Evolutionary conservation across 345 rosid genomes (phyloP), one percentile per base, ranked within the genome.

Genomic region (Populus ilicifolia): DNA sequence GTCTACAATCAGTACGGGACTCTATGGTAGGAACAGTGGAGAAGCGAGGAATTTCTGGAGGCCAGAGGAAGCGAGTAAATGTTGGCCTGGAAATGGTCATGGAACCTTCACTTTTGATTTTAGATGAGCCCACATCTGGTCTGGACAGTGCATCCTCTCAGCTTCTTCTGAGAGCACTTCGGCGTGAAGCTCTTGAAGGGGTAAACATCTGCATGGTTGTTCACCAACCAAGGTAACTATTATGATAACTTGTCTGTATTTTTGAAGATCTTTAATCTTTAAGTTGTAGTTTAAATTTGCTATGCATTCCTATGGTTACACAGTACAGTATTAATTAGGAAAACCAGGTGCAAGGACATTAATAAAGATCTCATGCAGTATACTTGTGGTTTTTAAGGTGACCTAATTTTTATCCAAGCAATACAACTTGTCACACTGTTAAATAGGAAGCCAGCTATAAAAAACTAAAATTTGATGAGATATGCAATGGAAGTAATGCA

Each of bases 61-160:
- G 99, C 73, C 99, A 96, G 79, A 92, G 94, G 81, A 96, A 93
- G 83, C 86, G 97, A 82, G 98, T 93, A 66, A 96, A 96, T 78
- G 99, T 96, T 33, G 98, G 99, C 77, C 75, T 93, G 74, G 99
- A 93, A 84, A 92, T 93, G 98, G 96, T 93, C 43, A 96, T 96
- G 91, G 98, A 96, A 80, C 98, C 99, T 82, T 96, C 99, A 9
- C 88, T 96, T 80, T 79, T 96, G 83, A 89, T 96, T 77, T 86
- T 96, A 81, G 98, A 96, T 73, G 99, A 96, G 73, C 99, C 99
- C 10, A 96, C 99, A 44, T 96, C 99, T 20, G 99, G 99, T 72
- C 89, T 96, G 78, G 99, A 96, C 77, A 96, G 99, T 83, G 96
- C 99, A 38, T 96, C 99, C 44, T 96, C 99, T 71, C 94, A 87